Evolutionary conservation across 768 basidiomycete genomes (phyloP).

Genomic region (Auricularia auricula-judae): DNA sequence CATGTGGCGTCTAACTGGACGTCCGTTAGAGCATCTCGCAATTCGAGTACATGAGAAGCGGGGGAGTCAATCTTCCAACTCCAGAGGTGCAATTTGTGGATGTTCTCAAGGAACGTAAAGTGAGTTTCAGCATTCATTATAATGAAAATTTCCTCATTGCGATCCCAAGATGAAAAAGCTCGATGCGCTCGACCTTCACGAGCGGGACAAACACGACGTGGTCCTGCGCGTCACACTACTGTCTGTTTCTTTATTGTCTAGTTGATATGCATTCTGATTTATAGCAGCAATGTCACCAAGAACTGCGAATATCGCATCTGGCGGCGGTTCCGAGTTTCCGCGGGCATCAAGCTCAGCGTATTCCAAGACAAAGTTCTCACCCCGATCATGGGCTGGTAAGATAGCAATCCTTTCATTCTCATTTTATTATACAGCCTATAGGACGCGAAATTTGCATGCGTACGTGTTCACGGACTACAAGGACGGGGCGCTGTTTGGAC

Average conservation of each 20-base stretch:
- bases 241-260: not conserved
- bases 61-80: not conserved
- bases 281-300: not conserved
- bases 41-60: not conserved
- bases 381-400: slow-evolving; percentile 22
- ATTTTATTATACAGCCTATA: not conserved
- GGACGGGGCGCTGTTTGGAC: slow-evolving; percentile 23
- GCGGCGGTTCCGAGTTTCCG: slow-evolving; percentile 23
- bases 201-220: slow-evolving; percentile 15
- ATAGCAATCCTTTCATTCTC: not conserved
- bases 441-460: slow-evolving; percentile 22
- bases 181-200: slow-evolving; percentile 4
- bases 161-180: slow-evolving; percentile 1
- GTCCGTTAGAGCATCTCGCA: not conserved
- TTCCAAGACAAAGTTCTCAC: slow-evolving; percentile 26
- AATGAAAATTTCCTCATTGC: not conserved
- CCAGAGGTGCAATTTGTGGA: not conserved
- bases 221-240: slow-evolving; percentile 13
- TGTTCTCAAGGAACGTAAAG: not conserved
- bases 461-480: slow-evolving; percentile 23
- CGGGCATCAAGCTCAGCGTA: slow-evolving; percentile 21
- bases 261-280: not conserved
- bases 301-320: slow-evolving; percentile 18
- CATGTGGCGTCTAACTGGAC: too few species aligned
- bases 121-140: not conserved